phyloP scores from a whole-genome alignment of 352 stramenopile genomes.

The Phytophthora brassicae region DNA sequence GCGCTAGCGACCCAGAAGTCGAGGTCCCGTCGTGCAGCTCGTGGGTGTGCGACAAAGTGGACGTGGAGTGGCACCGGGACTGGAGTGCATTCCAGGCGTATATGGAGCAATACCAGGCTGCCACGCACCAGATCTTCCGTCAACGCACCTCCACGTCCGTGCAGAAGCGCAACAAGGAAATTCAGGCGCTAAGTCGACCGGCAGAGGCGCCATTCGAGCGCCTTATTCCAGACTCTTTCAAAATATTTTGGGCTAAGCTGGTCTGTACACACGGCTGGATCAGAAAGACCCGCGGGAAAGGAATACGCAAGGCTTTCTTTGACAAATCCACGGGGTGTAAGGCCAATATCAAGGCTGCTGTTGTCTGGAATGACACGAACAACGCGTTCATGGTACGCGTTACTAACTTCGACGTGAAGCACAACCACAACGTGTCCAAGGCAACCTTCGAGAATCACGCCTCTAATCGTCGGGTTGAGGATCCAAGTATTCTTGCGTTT shows the following conservation, averaged over 20 bases:
- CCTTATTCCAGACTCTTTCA: conserved; percentile 1
- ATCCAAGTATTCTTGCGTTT: no score
- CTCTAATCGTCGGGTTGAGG: no score
- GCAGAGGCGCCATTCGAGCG: neutral
- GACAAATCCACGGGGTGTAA: conserved; percentile 5
- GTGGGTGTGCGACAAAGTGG: no score
- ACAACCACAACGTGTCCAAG: conserved; percentile 10
- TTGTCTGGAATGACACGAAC: neutral
- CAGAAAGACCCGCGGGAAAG: neutral
- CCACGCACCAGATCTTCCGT: neutral
- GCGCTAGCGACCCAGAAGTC: no score
- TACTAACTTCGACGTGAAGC: neutral
- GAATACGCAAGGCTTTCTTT: neutral
- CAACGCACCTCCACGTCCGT: conserved; percentile 1
- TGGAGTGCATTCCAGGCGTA: no score
- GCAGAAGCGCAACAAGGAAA: neutral
- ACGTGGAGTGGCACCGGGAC: no score
- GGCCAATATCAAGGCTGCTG: conserved; percentile 5
- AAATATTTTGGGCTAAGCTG: conserved; percentile 2
- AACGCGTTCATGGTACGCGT: conserved; percentile 1
- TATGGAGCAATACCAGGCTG: no score
- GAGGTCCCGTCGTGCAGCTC: no score
- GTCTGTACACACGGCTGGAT: conserved; percentile 2
- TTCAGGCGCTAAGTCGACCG: neutral
- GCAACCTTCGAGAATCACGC: neutral